Base-by-base conservation (phyloP, 306 rosid species). In the Luffa aegyptiaca region DNA sequence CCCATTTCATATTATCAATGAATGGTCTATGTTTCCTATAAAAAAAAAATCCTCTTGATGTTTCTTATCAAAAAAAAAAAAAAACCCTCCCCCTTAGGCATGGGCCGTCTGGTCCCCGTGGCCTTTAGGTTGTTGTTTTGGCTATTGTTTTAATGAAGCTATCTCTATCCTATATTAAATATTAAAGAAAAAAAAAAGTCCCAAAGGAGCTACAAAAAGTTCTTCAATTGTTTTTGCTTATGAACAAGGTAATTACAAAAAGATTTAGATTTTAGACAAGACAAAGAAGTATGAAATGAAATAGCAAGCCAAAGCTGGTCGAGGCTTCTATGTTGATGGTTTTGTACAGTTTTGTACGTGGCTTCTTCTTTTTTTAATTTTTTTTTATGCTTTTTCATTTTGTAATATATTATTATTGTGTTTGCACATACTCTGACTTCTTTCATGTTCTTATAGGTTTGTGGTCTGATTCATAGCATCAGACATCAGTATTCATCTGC, bases 381-480 rank as follows among this genome's bases (percentile, higher is more conserved):
- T 26, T 26, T 26, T 26, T 26, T 75, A 84, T 81, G 80, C 68
- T 68, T 83, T 83, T 77, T 21, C 71, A 5, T 41, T 8, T 8
- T 48, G 36, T 78, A 8, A 16, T 44, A 8, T 33, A 10, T 18
- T 64, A 62, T n/a, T 77, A n/a, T 55, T 21, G 20, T 49, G 80
- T 58, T 77, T 41, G 46, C 20, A 20, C 52, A 12, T 77, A 21
- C 20, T 58, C 68, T 65, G 17, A 61, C 48, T 9, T 46, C 20
- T 80, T 37, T 84, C 80, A 58, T 71, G 14, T 46, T 79, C 71
- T 77, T 82, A 36, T 73, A 95, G 99, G 97, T 95, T 87, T 93
- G 97, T 88, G 97, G 97, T 61, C 84, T 95, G 70, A 95, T 95
- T 82, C 92, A 93, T 86, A 87, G 89, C 62, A 83, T 87, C 77